Percentiles rank a stretch among this genome's conserved stretches.
Evolutionary conservation across 2,329 filamentous ascomycete species (phyloP).

Genomic region (Penicillium rolfsii): DNA sequence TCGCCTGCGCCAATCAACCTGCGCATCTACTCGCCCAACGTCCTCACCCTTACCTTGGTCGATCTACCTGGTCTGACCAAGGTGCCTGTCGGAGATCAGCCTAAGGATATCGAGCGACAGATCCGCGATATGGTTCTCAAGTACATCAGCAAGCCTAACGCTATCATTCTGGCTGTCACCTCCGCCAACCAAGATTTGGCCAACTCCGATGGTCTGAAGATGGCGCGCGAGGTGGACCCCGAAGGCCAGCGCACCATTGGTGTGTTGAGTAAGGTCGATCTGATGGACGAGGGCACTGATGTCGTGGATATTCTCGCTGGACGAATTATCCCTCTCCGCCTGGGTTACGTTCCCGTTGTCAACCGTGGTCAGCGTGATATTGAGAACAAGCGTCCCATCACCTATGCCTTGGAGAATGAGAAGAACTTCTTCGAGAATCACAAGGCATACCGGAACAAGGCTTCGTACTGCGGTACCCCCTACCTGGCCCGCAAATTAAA

Average conservation of each 20-base stretch:
- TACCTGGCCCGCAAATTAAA: constrained; percentile 97
- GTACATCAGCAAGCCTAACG: constrained; percentile 97
- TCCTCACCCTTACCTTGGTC: constrained; percentile 93
- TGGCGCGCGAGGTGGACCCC: constrained; percentile 94
- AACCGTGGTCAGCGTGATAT: constrained; percentile 98
- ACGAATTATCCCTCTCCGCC: constrained; percentile 88
- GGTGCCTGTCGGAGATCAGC: constrained; percentile 94
- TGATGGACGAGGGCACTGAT: constrained; percentile 98
- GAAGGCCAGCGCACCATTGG: constrained; percentile 97
- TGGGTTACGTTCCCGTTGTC: constrained; percentile 96
- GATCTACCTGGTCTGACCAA: constrained; percentile 96
- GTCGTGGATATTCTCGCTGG: constrained; percentile 98
- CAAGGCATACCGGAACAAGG: constrained; percentile 98
- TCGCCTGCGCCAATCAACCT: constrained; percentile 96
- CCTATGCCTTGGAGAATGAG: constrained; percentile 86
- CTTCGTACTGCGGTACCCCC: constrained; percentile 95
- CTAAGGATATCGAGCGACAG: constrained; percentile 93
- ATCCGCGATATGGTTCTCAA: constrained; percentile 98
- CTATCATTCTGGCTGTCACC: constrained; percentile 95
- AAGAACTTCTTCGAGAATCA: constrained; percentile 98
- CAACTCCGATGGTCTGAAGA: constrained; percentile 96
- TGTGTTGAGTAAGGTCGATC: constrained; percentile 96
- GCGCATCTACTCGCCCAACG: constrained; percentile 97
- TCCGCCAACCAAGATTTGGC: constrained; percentile 97
- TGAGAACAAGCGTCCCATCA: constrained; percentile 95